Evolutionary conservation across 75 land plant species (phyloP), one percentile per base, ranked within the genome.

Genomic region (Cupressus sempervirens): DNA sequence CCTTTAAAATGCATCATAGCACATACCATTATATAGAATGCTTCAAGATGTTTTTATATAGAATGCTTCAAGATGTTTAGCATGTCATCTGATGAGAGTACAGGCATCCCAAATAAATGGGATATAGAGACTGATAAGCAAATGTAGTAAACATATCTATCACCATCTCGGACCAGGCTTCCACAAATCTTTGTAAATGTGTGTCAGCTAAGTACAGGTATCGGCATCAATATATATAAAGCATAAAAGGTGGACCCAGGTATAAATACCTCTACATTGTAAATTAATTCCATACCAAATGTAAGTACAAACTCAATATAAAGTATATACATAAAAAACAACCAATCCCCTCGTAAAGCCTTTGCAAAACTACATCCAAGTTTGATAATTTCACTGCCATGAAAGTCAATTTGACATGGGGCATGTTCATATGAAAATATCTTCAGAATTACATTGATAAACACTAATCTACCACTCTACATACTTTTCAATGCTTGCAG

Each of bases 401-500:
- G 36, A 82, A 45, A 32, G 41, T 34, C 74, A 82, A 82, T 79
- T 40, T 18, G 48, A 40, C 46, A 82, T 82, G 54, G 40, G 62
- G 83, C 83, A 15, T 82, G 36, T 82, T 82, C 23, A 30, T 35
- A 82, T 35, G 1, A 50, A 82, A 35, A 52, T 53, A 82, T 82
- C 50, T 79, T 82, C 62, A 14, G 54, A 82, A 72, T 72, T 72
- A 72, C 74, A 72, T 72, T 32, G 36, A 32, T 72, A 72, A 72
- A 82, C 34, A 53, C 62, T 82, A 53, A 4, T 82, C 65, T 82
- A 82, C 83, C 83, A 82, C 65, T 86, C 67, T 15, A 95, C 77
- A 76, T 92, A 96, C 70, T 96, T 96, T 11, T 96, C 96, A 32
- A 96, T 86, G 45, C 92, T 87, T 36, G 92, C 73, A 45, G 84